Percentiles rank a stretch among this genome's conserved stretches.
phyloP scores from a whole-genome alignment of 495 filamentous ascomycete species.

The Stereocaulon alpinum region DNA sequence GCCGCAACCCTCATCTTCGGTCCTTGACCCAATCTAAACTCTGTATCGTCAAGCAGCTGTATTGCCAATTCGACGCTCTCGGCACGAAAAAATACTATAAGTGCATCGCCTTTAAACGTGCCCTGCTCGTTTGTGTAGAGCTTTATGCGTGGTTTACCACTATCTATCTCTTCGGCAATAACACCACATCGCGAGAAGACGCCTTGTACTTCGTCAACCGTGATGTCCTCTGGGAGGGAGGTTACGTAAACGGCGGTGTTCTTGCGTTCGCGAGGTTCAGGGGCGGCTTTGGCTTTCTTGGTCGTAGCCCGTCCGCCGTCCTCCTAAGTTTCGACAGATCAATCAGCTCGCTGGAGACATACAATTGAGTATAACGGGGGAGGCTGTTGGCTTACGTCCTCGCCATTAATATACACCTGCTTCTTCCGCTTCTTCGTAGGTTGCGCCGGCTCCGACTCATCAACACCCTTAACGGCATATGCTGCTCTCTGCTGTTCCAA shows the following conservation, averaged over 20 bases:
- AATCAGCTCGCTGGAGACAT: constrained; percentile 7
- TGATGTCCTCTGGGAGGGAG: constrained; percentile 66
- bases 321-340: constrained; percentile 16
- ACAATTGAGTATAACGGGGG: neutral
- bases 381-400: constrained; percentile 43
- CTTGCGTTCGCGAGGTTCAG: constrained; percentile 54
- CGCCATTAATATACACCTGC: constrained; percentile 48
- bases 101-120: constrained; percentile 82
- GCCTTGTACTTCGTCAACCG: constrained; percentile 66
- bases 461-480: constrained; percentile 60
- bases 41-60: constrained; percentile 80
- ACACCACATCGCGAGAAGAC: constrained; percentile 84
- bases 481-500: constrained; percentile 66
- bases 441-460: constrained; percentile 47
- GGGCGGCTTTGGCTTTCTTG: constrained; percentile 43
- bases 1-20: constrained; percentile 65
- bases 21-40: constrained; percentile 40
- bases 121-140: constrained; percentile 78
- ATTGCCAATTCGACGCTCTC: constrained; percentile 85
- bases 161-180: constrained; percentile 89
- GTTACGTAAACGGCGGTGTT: constrained; percentile 91
- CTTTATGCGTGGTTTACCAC: constrained; percentile 75
- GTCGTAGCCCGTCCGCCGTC: constrained; percentile 24
- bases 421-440: constrained; percentile 61
- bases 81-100: constrained; percentile 88